Evolutionary conservation across 805 yeast species (phyloP), one percentile per base, ranked within the genome.

Genomic region (Candida orba): DNA sequence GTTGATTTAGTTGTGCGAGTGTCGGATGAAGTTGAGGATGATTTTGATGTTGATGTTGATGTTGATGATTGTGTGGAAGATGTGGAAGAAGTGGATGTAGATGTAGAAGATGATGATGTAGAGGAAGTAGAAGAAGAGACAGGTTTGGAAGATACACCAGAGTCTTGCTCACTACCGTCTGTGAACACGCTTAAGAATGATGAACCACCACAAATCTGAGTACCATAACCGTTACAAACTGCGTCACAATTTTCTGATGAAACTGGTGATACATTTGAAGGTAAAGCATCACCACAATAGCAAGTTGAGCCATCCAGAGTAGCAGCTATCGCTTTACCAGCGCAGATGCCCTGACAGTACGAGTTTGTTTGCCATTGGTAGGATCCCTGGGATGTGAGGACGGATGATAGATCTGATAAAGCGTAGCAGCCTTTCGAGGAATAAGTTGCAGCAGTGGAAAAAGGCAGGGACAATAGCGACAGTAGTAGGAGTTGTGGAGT

Each of bases 201-300:
- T 20, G 72, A 65, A 29, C 84, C 84, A 51, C 89, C 89, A 62
- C 95, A 86, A 9, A 48, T 64, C 43, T 81, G 83, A 4, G 51
- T 36, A 9, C 77, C 74, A 62, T 72, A 87, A n/a, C 88, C 95
- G 18, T 57, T 59, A 62, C 95, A 87, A 5, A 52, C 33, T 1
- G 53, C 46, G 40, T 58, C 48, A 62, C 89, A 82, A 22, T 61
- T 48, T 36, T 55, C 45, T 12, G 58, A 56, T 35, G 56, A 47
- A 3, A 62, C 56, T 14, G 63, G 27, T 3, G 53, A 46, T 10
- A 57, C 50, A 3, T 66, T 50, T 8, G 61, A 43, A 4, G 78
- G 69, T 4, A 68, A 56, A 1, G 65, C 48, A 53, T 72, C 64
- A 24, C 91, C 91, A 61, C 95, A 85, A 55, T 73, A 83, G 60